Conservation (phyloP, 805 yeast genomes). For the Cyberlindnera americana region DNA sequence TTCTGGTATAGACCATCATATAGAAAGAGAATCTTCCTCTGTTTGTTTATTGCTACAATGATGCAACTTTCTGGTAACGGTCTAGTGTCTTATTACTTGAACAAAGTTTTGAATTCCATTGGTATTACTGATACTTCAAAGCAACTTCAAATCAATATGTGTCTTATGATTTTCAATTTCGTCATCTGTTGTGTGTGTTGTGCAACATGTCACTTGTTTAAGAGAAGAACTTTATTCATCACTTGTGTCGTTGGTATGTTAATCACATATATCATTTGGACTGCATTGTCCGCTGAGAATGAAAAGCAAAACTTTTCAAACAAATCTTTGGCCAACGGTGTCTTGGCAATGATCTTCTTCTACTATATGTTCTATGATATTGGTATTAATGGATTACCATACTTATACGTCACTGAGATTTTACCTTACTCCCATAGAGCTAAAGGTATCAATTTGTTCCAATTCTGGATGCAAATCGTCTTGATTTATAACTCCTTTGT, state of each 20-base stretch:
- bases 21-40: conserved; percentile 39
- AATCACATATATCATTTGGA: conserved; percentile 37
- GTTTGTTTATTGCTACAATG: conserved; percentile 31
- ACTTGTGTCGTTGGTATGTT: conserved; percentile 35
- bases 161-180: conserved; percentile 44
- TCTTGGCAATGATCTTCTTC: conserved; percentile 47
- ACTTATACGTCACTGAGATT: conserved; percentile 41
- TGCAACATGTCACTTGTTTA: conserved; percentile 24
- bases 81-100: conserved; percentile 47
- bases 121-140: conserved; percentile 44
- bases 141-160: conserved; percentile 47
- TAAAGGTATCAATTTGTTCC: conserved; percentile 22
- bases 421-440: conserved; percentile 31
- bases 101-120: conserved; percentile 46
- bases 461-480: conserved; percentile 18
- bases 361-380: conserved; percentile 39
- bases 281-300: conserved; percentile 42
- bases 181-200: conserved; percentile 28
- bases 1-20: conserved; percentile 32
- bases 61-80: conserved; percentile 50
- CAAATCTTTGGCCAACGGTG: conserved; percentile 40
- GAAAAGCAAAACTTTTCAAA: conserved; percentile 37
- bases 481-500: conserved; percentile 32
- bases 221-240: conserved; percentile 37
- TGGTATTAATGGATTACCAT: conserved; percentile 43